Conservation (phyloP, 805 yeast genomes). For the Ogataea pini region DNA sequence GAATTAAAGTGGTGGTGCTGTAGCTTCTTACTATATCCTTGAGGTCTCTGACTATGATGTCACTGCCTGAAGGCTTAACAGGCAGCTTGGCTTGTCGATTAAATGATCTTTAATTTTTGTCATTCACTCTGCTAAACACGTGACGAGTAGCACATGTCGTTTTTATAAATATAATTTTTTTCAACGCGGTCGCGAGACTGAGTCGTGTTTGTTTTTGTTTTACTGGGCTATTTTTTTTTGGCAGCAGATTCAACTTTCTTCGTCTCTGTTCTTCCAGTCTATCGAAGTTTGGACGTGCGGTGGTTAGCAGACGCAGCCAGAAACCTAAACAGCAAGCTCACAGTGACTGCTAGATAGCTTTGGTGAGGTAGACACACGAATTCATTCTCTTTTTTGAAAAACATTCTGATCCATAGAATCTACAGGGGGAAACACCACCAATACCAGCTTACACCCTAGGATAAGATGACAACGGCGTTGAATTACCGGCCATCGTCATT, state of each 20-base stretch:
- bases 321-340: neutral
- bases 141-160: neutral
- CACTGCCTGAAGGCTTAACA: too few species aligned
- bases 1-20: too few species aligned
- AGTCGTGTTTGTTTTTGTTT: conserved; percentile 7
- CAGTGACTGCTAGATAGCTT: neutral
- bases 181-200: conserved; percentile 3
- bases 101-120: too few species aligned
- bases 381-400: neutral
- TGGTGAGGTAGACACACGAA: neutral
- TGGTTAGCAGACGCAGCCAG: neutral
- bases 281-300: neutral
- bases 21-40: too few species aligned
- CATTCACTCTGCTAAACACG: too few species aligned
- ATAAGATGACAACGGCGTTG: conserved; percentile 12
- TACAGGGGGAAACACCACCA: conserved; percentile 3
- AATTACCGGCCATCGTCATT: conserved; percentile 23
- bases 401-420: neutral
- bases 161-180: neutral
- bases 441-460: neutral
- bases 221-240: neutral
- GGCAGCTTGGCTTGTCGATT: too few species aligned
- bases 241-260: neutral
- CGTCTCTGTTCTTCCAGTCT: neutral
- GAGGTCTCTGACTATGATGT: too few species aligned